These are phyloP conservation scores for Hordeum pubiflorum DNA, from an alignment of 202 grass and related monocot species.

Conservation along the genomic window DNA sequence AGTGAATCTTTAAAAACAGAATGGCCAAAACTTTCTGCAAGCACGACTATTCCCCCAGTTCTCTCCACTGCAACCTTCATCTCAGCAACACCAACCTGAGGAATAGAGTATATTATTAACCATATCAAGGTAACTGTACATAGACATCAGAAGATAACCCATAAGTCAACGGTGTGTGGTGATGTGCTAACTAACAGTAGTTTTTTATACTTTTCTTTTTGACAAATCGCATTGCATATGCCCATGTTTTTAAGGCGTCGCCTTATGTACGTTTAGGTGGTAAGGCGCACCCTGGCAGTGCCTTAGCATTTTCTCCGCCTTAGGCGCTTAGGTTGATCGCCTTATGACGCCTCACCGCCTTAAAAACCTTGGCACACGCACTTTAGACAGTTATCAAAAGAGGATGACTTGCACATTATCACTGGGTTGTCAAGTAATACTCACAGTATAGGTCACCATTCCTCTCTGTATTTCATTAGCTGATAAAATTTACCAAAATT, in stretches of 20 bases:
- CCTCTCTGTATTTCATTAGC: background rate
- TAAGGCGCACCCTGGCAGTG: background rate
- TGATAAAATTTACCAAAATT: background rate
- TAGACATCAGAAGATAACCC: background rate
- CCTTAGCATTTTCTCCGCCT: background rate
- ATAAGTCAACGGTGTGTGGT: background rate
- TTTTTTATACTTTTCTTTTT: background rate
- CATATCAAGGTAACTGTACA: background rate
- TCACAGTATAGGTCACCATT: background rate
- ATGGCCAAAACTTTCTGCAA: conserved; percentile 96
- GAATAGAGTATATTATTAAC: conserved; percentile 19
- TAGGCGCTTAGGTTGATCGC: background rate
- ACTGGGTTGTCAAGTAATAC: background rate
- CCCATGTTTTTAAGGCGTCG: background rate
- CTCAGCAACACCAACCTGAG: conserved; percentile 81
- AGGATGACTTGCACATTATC: background rate
- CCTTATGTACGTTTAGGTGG: background rate
- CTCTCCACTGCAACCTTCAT: conserved; percentile 95
- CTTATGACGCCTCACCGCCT: background rate
- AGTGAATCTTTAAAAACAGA: conserved; percentile 93
- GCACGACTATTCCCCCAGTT: conserved; percentile 80
- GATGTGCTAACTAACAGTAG: background rate
- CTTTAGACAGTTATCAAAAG: conserved; percentile 1
- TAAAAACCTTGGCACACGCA: background rate
- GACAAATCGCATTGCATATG: background rate